A percentile compares a stretch with the other conserved stretches of the same genome.
These are phyloP conservation scores for Barbatosphaeria neglecta DNA, from an alignment of 495 filamentous ascomycete genomes.

Conservation along the genomic window DNA sequence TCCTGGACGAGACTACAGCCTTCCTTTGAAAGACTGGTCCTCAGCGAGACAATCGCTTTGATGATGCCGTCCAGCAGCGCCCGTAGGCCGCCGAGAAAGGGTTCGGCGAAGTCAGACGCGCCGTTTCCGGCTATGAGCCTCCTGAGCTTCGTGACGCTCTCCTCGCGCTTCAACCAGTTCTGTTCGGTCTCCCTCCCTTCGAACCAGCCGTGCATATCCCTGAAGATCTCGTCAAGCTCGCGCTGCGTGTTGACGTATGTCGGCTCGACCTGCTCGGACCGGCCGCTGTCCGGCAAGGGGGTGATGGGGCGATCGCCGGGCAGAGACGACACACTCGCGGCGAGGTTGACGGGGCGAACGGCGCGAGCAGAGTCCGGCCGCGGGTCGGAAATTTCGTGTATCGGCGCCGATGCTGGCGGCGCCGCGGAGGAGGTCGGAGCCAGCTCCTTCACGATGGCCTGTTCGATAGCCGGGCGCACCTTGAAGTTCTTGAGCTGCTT, in stretches of 20 bases:
- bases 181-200: conserved; percentile 83
- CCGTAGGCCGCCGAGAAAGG: conserved; percentile 59
- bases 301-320: conserved; percentile 36
- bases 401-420: conserved; percentile 25
- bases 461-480: conserved; percentile 73
- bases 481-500: conserved; percentile 65
- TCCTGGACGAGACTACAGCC: conserved; percentile 81
- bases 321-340: conserved; percentile 38
- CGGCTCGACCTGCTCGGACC: conserved; percentile 63
- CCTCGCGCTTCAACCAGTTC: conserved; percentile 82
- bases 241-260: conserved; percentile 66
- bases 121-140: conserved; percentile 76
- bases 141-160: conserved; percentile 61
- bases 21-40: conserved; percentile 80
- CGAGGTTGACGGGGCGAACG: conserved; percentile 29
- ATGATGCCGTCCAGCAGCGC: conserved; percentile 76
- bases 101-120: conserved; percentile 57
- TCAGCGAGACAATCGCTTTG: conserved; percentile 72
- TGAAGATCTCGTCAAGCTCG: conserved; percentile 75
- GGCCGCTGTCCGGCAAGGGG: conserved; percentile 37
- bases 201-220: conserved; percentile 67
- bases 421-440: conserved; percentile 42
- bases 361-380: conserved; percentile 18
- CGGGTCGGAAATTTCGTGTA: conserved; percentile 25
- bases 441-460: conserved; percentile 63